These are phyloP conservation scores for Pulveroboletus ravenelii DNA, from an alignment of 768 basidiomycete genomes.

Conservation along the genomic window DNA sequence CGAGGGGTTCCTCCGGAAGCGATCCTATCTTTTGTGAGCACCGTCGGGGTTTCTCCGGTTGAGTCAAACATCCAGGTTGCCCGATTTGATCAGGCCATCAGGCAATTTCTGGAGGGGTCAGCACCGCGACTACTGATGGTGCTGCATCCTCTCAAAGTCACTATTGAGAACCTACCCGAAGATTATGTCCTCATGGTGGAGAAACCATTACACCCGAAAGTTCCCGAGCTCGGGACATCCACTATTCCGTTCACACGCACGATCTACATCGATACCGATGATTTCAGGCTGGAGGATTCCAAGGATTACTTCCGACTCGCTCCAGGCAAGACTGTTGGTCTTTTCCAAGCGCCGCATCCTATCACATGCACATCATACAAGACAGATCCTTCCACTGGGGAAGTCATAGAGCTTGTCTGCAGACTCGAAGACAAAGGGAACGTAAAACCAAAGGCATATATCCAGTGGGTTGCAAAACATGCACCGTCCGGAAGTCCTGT, in stretches of 20 bases:
- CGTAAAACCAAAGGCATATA: slow-evolving; percentile 87
- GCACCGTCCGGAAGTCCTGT: slow-evolving; percentile 75
- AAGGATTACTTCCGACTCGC: slow-evolving; percentile 97
- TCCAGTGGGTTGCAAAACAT: slow-evolving; percentile 96
- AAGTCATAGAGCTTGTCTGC: slow-evolving; percentile 76
- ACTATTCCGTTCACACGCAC: slow-evolving; percentile 82
- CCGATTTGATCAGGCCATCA: slow-evolving; percentile 86
- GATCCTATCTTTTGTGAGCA: slow-evolving; percentile 87
- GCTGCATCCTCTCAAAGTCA: slow-evolving; percentile 82
- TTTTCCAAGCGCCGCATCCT: slow-evolving; percentile 89
- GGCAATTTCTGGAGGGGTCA: slow-evolving; percentile 83
- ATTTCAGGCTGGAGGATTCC: slow-evolving; percentile 88
- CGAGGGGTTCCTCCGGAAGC: slow-evolving; percentile 97
- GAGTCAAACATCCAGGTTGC: slow-evolving; percentile 77
- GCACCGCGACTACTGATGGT: slow-evolving; percentile 92
- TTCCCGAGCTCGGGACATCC: slow-evolving; percentile 79
- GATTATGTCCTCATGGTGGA: slow-evolving; percentile 80
- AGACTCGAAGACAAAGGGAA: slow-evolving; percentile 66
- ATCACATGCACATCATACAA: slow-evolving; percentile 92
- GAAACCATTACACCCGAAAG: slow-evolving; percentile 92
- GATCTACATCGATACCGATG: slow-evolving; percentile 88
- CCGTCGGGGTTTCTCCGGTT: slow-evolving; percentile 88
- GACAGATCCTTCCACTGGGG: slow-evolving; percentile 64
- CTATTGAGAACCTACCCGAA: slow-evolving; percentile 84
- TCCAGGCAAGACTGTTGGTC: slow-evolving; percentile 94